Evolutionary conservation across 352 stramenopile genomes (phyloP).

Genomic region (Globisporangium paroecandrum): DNA sequence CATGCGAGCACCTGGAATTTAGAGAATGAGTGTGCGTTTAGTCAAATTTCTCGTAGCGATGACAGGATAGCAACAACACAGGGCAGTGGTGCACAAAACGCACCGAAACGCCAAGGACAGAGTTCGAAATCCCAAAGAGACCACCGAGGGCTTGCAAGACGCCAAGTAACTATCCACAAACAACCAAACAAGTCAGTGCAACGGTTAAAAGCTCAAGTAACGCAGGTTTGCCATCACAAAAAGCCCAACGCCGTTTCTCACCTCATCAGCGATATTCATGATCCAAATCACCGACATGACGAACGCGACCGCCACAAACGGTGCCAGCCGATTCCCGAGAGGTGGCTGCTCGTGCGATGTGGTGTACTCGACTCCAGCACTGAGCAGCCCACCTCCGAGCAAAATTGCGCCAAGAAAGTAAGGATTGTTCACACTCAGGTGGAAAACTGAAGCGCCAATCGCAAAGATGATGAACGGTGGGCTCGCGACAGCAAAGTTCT

Average conservation of each 20-base stretch:
- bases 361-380: constrained; percentile 39
- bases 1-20: constrained; percentile 62
- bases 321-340: constrained; percentile 38
- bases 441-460: constrained; percentile 50
- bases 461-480: constrained; percentile 60
- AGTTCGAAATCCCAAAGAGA: constrained; percentile 74
- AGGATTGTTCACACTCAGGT: constrained; percentile 40
- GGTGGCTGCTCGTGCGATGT: constrained; percentile 46
- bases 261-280: constrained; percentile 82
- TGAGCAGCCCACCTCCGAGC: constrained; percentile 40
- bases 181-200: not conserved
- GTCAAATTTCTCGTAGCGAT: not conserved
- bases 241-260: constrained; percentile 8
- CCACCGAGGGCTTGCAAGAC: constrained; percentile 70
- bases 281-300: constrained; percentile 87
- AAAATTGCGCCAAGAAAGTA: constrained; percentile 46
- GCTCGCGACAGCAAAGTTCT: constrained; percentile 62
- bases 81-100: constrained; percentile 13
- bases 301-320: constrained; percentile 72
- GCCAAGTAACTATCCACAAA: constrained; percentile 36
- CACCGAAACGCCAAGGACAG: constrained; percentile 75
- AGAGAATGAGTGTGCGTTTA: not conserved
- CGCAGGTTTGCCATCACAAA: not conserved
- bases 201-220: not conserved
- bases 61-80: not conserved